Percentiles rank a stretch among this genome's conserved stretches.
Conservation (phyloP, 148 eudicot species). For the Heliosperma pusillum region DNA sequence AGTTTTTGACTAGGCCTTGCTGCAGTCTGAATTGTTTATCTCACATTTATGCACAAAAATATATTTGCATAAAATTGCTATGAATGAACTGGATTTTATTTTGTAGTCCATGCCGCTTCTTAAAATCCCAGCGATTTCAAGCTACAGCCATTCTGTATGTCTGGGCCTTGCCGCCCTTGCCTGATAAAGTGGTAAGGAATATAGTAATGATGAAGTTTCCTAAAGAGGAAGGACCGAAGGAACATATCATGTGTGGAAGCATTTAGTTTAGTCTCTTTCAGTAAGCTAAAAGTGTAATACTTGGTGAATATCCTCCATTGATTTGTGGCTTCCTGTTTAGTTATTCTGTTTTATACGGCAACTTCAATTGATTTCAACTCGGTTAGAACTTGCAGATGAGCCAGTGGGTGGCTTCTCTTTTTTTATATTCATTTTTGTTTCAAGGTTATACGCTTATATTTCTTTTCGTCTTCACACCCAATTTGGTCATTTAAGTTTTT, state of each 20-base stretch:
- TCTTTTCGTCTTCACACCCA: conserved; percentile 15
- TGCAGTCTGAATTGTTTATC: neutral
- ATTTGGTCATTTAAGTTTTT: neutral
- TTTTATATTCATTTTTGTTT: neutral
- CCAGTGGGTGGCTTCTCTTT: neutral
- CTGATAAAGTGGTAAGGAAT: neutral
- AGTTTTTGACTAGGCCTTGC: neutral
- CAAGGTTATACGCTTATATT: conserved; percentile 10
- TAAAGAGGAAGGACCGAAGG: neutral
- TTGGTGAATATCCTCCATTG: neutral
- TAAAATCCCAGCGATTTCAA: neutral
- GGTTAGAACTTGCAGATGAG: neutral
- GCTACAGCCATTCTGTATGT: too few species aligned
- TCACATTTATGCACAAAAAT: neutral
- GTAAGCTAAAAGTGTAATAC: neutral
- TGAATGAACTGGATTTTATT: neutral
- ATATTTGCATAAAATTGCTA: neutral
- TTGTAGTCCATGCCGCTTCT: neutral
- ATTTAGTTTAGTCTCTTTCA: neutral
- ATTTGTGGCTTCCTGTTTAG: neutral
- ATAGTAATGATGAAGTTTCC: neutral
- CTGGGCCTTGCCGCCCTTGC: neutral
- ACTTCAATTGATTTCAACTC: neutral
- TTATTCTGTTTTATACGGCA: neutral
- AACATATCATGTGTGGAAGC: neutral